Conservation (phyloP, 805 yeast genomes). For the Brettanomyces bruxellensis region DNA sequence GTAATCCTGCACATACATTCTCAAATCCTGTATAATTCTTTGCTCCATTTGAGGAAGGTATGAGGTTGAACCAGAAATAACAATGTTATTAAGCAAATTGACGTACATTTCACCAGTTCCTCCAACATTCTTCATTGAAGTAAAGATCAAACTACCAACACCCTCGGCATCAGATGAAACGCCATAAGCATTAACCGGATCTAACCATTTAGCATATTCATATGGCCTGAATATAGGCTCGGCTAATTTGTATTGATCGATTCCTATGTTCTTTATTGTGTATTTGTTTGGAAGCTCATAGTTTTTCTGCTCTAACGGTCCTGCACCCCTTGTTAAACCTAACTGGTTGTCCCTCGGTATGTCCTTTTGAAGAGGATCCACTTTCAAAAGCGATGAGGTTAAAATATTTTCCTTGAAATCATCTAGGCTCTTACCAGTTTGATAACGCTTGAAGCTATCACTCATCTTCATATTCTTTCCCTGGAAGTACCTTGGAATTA, state of each 20-base stretch:
- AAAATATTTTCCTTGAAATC: constrained; percentile 37
- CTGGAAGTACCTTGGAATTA: constrained; percentile 26
- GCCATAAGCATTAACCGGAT: constrained; percentile 22
- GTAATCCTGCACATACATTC: constrained; percentile 44
- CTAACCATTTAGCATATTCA: constrained; percentile 30
- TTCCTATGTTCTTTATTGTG: constrained; percentile 34
- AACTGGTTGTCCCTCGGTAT: constrained; percentile 26
- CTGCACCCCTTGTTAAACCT: constrained; percentile 11
- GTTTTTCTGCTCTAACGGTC: constrained; percentile 32
- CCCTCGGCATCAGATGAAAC: constrained; percentile 46
- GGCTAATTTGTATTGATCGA: constrained; percentile 44
- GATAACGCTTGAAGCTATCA: constrained; percentile 32
- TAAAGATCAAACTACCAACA: constrained; percentile 34
- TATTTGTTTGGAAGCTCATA: constrained; percentile 56
- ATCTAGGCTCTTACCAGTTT: constrained; percentile 30
- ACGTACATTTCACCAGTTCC: constrained; percentile 31
- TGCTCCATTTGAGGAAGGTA: constrained; percentile 47
- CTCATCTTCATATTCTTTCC: constrained; percentile 13
- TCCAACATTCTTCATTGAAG: constrained; percentile 37
- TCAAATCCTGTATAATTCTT: constrained; percentile 46
- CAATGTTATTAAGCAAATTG: constrained; percentile 35
- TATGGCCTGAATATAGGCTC: constrained; percentile 70
- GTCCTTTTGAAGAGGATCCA: constrained; percentile 18
- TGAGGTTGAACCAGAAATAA: constrained; percentile 55
- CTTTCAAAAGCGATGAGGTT: constrained; percentile 20